phyloP scores from a whole-genome alignment of 2,329 filamentous ascomycete genomes.

The Tolypocladium cylindrosporum region DNA sequence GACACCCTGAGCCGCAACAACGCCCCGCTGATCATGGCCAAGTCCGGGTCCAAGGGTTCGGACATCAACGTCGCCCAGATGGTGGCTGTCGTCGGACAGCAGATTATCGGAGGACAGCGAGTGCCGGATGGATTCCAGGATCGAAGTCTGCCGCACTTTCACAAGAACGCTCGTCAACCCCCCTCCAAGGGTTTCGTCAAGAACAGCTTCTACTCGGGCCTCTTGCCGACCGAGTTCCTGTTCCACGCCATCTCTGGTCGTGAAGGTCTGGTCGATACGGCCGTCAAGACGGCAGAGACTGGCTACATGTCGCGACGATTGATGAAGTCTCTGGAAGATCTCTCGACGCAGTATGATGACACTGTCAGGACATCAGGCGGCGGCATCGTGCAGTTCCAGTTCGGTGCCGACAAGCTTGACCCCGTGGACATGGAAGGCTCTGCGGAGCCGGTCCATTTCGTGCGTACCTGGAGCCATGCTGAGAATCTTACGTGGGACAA shows the following conservation, averaged over 20 bases:
- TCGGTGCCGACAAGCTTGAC: constrained; percentile 90
- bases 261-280: constrained; percentile 97
- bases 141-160: constrained; percentile 86
- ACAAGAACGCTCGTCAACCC: constrained; percentile 86
- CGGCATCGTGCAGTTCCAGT: constrained; percentile 91
- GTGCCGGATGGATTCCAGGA: constrained; percentile 96
- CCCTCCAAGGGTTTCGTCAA: constrained; percentile 92
- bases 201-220: constrained; percentile 93
- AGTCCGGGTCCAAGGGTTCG: constrained; percentile 92
- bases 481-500: constrained; percentile 73
- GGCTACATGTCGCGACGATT: constrained; percentile 97
- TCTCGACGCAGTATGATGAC: constrained; percentile 87
- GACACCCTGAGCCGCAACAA: constrained; percentile 84
- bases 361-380: constrained; percentile 88
- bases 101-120: constrained; percentile 90
- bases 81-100: constrained; percentile 94
- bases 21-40: constrained; percentile 91
- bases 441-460: constrained; percentile 85
- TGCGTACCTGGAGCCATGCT: constrained; percentile 77
- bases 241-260: constrained; percentile 98
- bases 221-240: constrained; percentile 85
- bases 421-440: constrained; percentile 96
- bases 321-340: constrained; percentile 96
- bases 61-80: constrained; percentile 98
- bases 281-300: constrained; percentile 97